Evolutionary conservation across 2,329 filamentous ascomycete species (phyloP).

Genomic region (Aureobasidium sp.): DNA sequence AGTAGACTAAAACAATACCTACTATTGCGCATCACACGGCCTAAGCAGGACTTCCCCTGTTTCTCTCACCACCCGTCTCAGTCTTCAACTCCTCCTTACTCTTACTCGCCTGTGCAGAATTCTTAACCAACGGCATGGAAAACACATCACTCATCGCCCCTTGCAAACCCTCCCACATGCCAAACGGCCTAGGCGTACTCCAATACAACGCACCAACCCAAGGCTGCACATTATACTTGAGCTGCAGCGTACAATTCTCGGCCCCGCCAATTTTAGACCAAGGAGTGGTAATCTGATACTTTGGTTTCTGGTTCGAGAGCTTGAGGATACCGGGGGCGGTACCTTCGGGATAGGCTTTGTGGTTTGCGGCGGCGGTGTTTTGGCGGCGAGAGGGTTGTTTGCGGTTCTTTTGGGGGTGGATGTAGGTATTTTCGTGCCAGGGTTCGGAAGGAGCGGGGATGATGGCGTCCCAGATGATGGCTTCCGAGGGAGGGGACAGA

Average conservation of each 20-base stretch:
- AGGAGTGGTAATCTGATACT: conserved; percentile 95
- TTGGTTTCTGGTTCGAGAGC: conserved; percentile 78
- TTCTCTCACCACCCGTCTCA: conserved; percentile 41
- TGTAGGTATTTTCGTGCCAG: conserved; percentile 43
- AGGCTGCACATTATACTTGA: conserved; percentile 96
- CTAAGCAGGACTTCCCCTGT: conserved; percentile 34
- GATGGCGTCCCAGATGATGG: conserved; percentile 93
- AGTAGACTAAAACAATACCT: too few species aligned
- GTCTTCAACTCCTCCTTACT: conserved; percentile 41
- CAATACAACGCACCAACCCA: conserved; percentile 88
- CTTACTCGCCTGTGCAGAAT: conserved; percentile 30
- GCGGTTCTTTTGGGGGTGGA: conserved; percentile 51
- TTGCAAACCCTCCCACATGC: conserved; percentile 56
- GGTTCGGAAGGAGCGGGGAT: conserved; percentile 65
- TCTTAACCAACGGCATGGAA: conserved; percentile 58
- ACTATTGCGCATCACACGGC: background rate
- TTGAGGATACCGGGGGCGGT: conserved; percentile 58
- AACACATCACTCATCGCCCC: conserved; percentile 60
- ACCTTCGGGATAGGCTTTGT: conserved; percentile 25
- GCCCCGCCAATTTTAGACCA: conserved; percentile 67
- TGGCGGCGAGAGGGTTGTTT: conserved; percentile 20
- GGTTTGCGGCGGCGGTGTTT: conserved; percentile 16
- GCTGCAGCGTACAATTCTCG: conserved; percentile 64
- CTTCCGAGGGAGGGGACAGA: conserved; percentile 44
- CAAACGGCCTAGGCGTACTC: conserved; percentile 43